Evolutionary conservation across 257 asterid species (phyloP).

Genomic region (Striga asiatica): DNA sequence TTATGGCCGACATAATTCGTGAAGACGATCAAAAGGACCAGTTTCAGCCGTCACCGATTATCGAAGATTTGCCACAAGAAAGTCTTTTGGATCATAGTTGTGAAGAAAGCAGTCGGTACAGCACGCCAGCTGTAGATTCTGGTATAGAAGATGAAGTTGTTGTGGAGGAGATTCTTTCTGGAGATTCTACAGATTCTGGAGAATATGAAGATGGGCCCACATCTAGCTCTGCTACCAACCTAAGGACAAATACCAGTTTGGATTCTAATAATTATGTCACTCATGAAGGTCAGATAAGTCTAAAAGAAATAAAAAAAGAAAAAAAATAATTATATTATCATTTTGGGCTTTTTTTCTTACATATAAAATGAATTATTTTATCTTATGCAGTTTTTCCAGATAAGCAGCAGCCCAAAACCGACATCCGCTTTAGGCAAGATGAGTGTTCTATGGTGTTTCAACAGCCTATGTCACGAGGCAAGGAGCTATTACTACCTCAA

Average conservation of each 20-base stretch:
- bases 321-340: too few relatives aligned
- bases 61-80: constrained; percentile 14
- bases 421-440: constrained; percentile 20
- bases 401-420: constrained; percentile 16
- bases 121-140: constrained; percentile 34
- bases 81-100: background rate
- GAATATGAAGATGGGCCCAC: constrained; percentile 25
- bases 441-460: constrained; percentile 36
- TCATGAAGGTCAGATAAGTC: constrained; percentile 25
- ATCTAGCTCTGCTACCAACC: constrained; percentile 7
- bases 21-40: background rate
- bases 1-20: constrained; percentile 12
- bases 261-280: constrained; percentile 7
- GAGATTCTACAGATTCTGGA: constrained; percentile 22
- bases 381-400: constrained; percentile 13
- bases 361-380: too few relatives aligned
- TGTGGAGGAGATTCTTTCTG: constrained; percentile 15
- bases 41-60: too few relatives aligned
- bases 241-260: constrained; percentile 4
- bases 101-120: constrained; percentile 8
- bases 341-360: too few relatives aligned
- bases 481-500: constrained; percentile 30
- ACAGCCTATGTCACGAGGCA: constrained; percentile 33
- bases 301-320: too few relatives aligned
- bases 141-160: constrained; percentile 20